Evolutionary conservation across 495 filamentous ascomycete genomes (phyloP).

Genomic region (Penicillium verhagenii): DNA sequence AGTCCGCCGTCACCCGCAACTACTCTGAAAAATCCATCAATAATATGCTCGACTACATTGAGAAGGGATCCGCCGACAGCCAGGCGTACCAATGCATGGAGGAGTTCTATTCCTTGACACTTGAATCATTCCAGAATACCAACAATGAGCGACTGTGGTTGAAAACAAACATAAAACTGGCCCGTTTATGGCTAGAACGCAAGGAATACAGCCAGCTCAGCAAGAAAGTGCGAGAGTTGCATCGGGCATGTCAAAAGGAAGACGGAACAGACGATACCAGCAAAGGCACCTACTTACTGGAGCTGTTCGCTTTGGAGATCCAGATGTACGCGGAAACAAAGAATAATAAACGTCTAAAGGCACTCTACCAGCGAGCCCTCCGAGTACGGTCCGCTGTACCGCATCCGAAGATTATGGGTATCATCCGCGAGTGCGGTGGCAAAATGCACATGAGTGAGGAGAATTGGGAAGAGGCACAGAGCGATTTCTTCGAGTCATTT

Average conservation of each 20-base stretch:
- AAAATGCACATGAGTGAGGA: slow-evolving; percentile 99
- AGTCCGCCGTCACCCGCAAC: slow-evolving; percentile 93
- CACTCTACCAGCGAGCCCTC: slow-evolving; percentile 84
- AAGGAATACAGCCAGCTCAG: slow-evolving; percentile 81
- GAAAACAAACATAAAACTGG: slow-evolving; percentile 97
- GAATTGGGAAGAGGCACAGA: slow-evolving; percentile 97
- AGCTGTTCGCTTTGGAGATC: slow-evolving; percentile 96
- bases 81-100: slow-evolving; percentile 85
- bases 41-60: slow-evolving; percentile 98
- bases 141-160: slow-evolving; percentile 98
- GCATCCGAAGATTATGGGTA: slow-evolving; percentile 98
- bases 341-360: slow-evolving; percentile 96
- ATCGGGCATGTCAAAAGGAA: slow-evolving; percentile 82
- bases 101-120: slow-evolving; percentile 89
- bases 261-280: slow-evolving; percentile 91
- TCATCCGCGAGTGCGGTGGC: slow-evolving; percentile 96
- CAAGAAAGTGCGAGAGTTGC: slow-evolving; percentile 83
- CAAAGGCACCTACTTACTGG: slow-evolving; percentile 94
- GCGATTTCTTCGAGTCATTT: slow-evolving; percentile 98
- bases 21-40: slow-evolving; percentile 99
- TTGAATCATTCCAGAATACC: slow-evolving; percentile 91
- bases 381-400: slow-evolving; percentile 92
- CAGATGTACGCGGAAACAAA: slow-evolving; percentile 97
- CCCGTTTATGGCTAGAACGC: slow-evolving; percentile 83
- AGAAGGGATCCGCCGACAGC: slow-evolving; percentile 83